These are phyloP conservation scores for Hypoxylon sp. DNA, from an alignment of 2,329 filamentous ascomycete genomes.

Conservation along the genomic window DNA sequence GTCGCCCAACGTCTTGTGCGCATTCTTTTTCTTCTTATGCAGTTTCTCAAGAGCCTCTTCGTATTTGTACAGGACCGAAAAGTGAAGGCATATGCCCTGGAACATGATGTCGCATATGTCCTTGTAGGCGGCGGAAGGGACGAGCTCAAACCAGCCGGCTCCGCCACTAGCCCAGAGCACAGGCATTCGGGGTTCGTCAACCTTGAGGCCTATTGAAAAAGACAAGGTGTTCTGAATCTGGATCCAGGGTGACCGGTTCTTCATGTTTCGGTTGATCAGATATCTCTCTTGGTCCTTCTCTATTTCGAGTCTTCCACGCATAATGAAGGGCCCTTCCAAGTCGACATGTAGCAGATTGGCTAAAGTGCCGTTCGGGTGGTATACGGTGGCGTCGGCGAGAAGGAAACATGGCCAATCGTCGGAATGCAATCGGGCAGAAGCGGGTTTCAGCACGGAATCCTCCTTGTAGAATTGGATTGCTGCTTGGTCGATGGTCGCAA, in stretches of 20 bases:
- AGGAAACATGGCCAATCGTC: slow-evolving; percentile 72
- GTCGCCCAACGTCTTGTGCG: slow-evolving; percentile 43
- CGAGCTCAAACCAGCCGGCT: slow-evolving; percentile 76
- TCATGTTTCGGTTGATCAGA: slow-evolving; percentile 50
- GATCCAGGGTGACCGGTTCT: slow-evolving; percentile 55
- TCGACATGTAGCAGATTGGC: slow-evolving; percentile 72
- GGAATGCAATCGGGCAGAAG: slow-evolving; percentile 51
- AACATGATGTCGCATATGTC: slow-evolving; percentile 69
- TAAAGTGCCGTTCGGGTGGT: slow-evolving; percentile 64
- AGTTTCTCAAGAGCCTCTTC: slow-evolving; percentile 52
- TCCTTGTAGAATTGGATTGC: slow-evolving; percentile 52
- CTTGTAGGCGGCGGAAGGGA: slow-evolving; percentile 68
- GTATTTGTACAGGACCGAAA: slow-evolving; percentile 70
- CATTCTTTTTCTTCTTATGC: slow-evolving; percentile 51
- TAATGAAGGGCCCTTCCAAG: slow-evolving; percentile 68
- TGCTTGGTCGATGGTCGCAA: slow-evolving; percentile 56
- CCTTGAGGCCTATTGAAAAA: slow-evolving; percentile 66
- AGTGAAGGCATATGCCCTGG: slow-evolving; percentile 73
- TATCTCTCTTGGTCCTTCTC: slow-evolving; percentile 56
- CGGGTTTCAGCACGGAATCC: slow-evolving; percentile 53
- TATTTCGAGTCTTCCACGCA: slow-evolving; percentile 69
- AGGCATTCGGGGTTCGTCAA: slow-evolving; percentile 63
- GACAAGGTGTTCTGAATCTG: slow-evolving; percentile 63
- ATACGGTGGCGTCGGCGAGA: slow-evolving; percentile 70
- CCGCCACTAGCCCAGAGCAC: slow-evolving; percentile 74